Evolutionary conservation across 2,329 filamentous ascomycete species (phyloP).

Genomic region (Ambrosiella xylebori): DNA sequence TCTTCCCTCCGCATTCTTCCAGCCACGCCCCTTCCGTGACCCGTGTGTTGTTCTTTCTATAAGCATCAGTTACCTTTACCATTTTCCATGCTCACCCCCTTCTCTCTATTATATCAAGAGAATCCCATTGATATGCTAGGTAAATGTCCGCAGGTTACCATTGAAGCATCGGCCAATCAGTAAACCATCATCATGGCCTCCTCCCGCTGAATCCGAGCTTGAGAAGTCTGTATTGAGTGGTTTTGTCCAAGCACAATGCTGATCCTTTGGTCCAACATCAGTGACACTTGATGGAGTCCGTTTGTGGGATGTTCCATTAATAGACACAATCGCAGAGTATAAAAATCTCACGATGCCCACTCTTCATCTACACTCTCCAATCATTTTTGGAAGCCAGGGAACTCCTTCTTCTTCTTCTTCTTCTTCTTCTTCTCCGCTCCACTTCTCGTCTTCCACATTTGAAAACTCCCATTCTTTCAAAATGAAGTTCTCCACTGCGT

Average conservation of each 20-base stretch:
- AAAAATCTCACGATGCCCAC: too few species aligned
- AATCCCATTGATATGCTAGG: neutral
- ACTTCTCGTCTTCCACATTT: neutral
- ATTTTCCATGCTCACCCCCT: neutral
- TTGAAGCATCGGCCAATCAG: neutral
- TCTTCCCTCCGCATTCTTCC: neutral
- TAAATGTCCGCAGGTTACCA: neutral
- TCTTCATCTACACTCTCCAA: neutral
- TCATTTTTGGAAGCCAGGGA: neutral
- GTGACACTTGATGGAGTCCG: neutral
- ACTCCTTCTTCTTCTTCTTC: neutral
- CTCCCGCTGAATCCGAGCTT: too few species aligned
- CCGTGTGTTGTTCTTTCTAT: neutral
- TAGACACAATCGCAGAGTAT: too few species aligned
- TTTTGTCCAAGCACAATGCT: neutral
- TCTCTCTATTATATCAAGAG: neutral
- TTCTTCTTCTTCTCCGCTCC: neutral
- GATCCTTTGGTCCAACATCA: neutral
- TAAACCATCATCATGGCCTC: too few species aligned
- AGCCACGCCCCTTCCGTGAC: neutral
- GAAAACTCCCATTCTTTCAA: constrained; percentile 2
- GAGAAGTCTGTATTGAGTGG: too few species aligned
- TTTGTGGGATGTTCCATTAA: too few species aligned
- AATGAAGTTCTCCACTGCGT: constrained; percentile 20
- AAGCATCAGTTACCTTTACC: neutral